Evolutionary conservation across 2,329 filamentous ascomycete genomes (phyloP), one percentile per base, ranked within the genome.

Genomic region (Scopulariopsis brevicaulis): DNA sequence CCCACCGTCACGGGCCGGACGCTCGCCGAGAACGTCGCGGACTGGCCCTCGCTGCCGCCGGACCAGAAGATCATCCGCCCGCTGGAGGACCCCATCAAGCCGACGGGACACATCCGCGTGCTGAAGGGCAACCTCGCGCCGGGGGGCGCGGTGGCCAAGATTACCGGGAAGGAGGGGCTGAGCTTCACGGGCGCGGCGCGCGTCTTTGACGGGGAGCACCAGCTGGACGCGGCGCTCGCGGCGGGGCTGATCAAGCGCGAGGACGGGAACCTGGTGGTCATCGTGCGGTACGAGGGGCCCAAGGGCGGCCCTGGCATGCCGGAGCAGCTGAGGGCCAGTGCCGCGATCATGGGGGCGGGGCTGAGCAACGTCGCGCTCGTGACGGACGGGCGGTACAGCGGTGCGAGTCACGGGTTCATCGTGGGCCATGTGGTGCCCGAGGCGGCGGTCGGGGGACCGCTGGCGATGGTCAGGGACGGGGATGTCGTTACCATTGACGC

Each of bases 281-380:
- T 96, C 35, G 91, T 97, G 57, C 87, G 92, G 56, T 96, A 96
- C 70, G 92, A 96, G 69, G 92, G 92, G 0, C 92, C 92, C 60
- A 95, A 93, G 75, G 92, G 92, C 63, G 92, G 92, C 0, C 92
- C 92, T 1, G 92, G 92, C 59, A 96, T 96, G 87, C 92, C 91
- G 35, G 92, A 96, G 75, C 92, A 96, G 79, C 77, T 96, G 61
- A 96, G 96, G 77, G 90, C 92, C 20, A 89, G 83, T 57, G 90
- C 89, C 0, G 90, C 91, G 54, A 88, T 96, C 67, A 96, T 96
- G 87, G 93, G 93, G 54, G 93, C 93, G 0, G 88, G 88, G 14
- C 77, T 97, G 56, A 89, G 78, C 56, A 96, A 96, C 65, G 83
- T 96, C 10, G 92, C 93, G 0, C 80, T 97, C 15, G 90, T 97